Conservation (phyloP, 1,284 basidiomycete species). For the Ustilago xerochloae region DNA sequence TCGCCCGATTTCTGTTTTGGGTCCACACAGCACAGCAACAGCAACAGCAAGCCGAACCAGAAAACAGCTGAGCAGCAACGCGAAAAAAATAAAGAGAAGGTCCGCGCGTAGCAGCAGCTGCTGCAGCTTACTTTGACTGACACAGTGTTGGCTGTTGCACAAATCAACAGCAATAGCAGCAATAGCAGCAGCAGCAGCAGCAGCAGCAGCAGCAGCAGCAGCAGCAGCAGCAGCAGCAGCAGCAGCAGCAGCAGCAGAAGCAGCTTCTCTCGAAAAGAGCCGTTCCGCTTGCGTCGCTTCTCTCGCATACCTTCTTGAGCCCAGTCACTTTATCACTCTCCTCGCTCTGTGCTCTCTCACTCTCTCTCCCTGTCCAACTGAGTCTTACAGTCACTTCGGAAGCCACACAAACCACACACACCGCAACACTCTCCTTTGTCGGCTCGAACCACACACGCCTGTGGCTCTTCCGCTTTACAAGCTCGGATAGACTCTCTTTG, state of each 20-base stretch:
- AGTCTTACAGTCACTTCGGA: slow-evolving; percentile 3
- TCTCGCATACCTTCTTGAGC: slow-evolving; percentile 14
- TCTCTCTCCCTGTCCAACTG: not conserved
- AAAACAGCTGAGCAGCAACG: slow-evolving; percentile 2
- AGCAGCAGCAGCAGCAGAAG: not conserved
- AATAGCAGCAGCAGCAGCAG: too few species aligned
- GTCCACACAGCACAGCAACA: not conserved
- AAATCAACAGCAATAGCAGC: too few species aligned
- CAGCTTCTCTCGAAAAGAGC: not conserved
- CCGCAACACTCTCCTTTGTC: not conserved
- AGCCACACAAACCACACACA: slow-evolving; percentile 6
- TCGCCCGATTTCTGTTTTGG: not conserved
- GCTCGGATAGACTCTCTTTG: not conserved
- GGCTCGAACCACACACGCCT: slow-evolving; percentile 1
- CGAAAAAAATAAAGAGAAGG: not conserved
- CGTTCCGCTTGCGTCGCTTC: slow-evolving; percentile 34
- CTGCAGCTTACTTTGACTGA: not conserved
- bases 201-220: too few species aligned
- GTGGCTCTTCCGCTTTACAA: not conserved
- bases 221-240: too few species aligned
- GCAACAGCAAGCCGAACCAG: not conserved
- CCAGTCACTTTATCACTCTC: slow-evolving; percentile 3
- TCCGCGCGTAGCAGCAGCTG: slow-evolving; percentile 4
- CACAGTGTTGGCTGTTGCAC: too few species aligned
- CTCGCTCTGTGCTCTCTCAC: too few species aligned